phyloP scores from a whole-genome alignment of 164 flowering plant species.

The Cinnamomum chago region DNA sequence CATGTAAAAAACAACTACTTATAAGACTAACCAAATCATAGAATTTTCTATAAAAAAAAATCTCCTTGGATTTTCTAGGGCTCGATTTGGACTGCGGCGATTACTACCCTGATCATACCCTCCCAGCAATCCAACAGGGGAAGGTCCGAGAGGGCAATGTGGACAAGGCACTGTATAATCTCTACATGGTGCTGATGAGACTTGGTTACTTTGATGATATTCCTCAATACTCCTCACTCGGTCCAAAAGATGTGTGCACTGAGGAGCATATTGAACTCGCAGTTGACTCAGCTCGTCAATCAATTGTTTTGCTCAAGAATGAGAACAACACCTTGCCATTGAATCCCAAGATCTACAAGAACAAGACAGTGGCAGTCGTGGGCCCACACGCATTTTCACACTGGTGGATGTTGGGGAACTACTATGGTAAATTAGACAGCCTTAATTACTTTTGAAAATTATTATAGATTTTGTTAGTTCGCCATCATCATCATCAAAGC shows the following conservation, averaged over 20 bases:
- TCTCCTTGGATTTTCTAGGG: neutral
- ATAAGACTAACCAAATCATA: too few relatives aligned
- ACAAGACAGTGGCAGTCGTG: neutral
- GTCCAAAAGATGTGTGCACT: conserved; percentile 1
- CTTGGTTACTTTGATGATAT: conserved; percentile 14
- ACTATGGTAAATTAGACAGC: too few relatives aligned
- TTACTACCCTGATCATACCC: neutral
- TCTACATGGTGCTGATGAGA: conserved; percentile 14
- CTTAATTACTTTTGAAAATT: too few relatives aligned
- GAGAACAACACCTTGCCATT: neutral
- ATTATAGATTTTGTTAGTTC: too few relatives aligned
- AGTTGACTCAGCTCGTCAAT: conserved; percentile 3
- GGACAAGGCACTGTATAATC: conserved; percentile 8
- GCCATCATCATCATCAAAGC: too few relatives aligned
- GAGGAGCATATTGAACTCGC: conserved; percentile 8
- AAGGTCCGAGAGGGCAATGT: conserved; percentile 2
- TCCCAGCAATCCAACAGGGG: neutral
- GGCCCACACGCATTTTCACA: conserved; percentile 1
- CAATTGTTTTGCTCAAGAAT: conserved; percentile 13
- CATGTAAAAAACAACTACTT: too few relatives aligned
- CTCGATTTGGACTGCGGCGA: conserved; percentile 13
- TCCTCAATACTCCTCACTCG: neutral
- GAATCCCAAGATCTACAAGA: neutral
- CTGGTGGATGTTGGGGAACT: too few relatives aligned
- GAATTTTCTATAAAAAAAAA: too few relatives aligned